Evolutionary conservation across 2,329 filamentous ascomycete genomes (phyloP).

Genomic region (Ophiostoma tasmaniense): DNA sequence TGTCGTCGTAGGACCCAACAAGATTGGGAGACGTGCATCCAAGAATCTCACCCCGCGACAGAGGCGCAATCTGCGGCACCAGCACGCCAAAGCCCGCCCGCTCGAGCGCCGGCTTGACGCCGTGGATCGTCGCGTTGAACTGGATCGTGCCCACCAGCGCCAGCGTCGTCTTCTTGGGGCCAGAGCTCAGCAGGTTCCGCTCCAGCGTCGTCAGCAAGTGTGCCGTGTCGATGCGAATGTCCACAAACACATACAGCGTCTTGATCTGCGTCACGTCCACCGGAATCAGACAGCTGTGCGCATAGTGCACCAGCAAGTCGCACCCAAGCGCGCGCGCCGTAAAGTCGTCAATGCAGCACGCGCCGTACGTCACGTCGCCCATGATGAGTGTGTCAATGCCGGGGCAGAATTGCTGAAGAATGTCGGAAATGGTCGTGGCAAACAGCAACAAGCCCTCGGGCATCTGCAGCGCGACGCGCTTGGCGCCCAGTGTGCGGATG

Average conservation of each 20-base stretch:
- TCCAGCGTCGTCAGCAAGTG: slow-evolving; percentile 82
- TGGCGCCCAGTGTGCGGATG: slow-evolving; percentile 70
- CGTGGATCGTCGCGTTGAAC: slow-evolving; percentile 95
- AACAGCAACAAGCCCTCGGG: slow-evolving; percentile 92
- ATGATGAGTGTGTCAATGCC: slow-evolving; percentile 92
- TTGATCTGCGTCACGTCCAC: slow-evolving; percentile 96
- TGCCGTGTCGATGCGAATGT: slow-evolving; percentile 87
- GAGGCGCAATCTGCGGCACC: slow-evolving; percentile 83
- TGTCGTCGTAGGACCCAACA: slow-evolving; percentile 34
- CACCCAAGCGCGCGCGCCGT: slow-evolving; percentile 90
- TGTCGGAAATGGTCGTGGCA: slow-evolving; percentile 95
- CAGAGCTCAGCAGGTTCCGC: slow-evolving; percentile 74
- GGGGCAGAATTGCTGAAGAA: slow-evolving; percentile 87
- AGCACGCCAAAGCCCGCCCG: slow-evolving; percentile 76
- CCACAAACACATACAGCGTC: slow-evolving; percentile 95
- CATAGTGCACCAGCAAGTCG: slow-evolving; percentile 91
- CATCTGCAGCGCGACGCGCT: slow-evolving; percentile 88
- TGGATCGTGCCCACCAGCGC: slow-evolving; percentile 96
- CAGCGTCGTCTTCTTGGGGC: slow-evolving; percentile 83
- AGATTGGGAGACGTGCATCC: slow-evolving; percentile 81
- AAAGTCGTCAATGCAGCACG: slow-evolving; percentile 98
- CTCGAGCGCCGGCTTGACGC: slow-evolving; percentile 67
- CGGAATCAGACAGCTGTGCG: slow-evolving; percentile 91
- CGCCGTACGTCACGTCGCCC: slow-evolving; percentile 97
- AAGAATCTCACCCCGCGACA: slow-evolving; percentile 91